These are phyloP conservation scores for Quercus dentata DNA, from an alignment of 306 rosid genomes.

Conservation along the genomic window DNA sequence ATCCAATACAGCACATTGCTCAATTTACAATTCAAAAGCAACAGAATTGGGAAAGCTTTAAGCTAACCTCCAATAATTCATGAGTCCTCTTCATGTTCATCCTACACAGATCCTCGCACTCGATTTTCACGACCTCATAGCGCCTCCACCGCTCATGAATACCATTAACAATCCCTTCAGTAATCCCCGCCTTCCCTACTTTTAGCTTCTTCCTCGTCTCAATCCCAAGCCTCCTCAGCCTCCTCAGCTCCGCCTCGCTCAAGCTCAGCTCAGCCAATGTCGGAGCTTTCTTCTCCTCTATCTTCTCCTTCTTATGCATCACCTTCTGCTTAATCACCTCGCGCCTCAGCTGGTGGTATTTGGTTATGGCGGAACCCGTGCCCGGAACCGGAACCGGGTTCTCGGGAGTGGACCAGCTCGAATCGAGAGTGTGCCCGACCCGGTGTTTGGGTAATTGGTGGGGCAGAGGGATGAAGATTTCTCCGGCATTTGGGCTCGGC, in stretches of 20 bases:
- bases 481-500: constrained; percentile 38
- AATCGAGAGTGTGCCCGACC: constrained; percentile 71
- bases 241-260: constrained; percentile 47
- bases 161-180: constrained; percentile 85
- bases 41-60: neutral
- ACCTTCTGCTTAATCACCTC: constrained; percentile 41
- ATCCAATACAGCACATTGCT: neutral
- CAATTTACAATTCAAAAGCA: neutral
- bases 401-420: constrained; percentile 83
- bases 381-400: constrained; percentile 75
- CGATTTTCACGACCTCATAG: constrained; percentile 64
- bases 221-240: constrained; percentile 53
- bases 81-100: constrained; percentile 92
- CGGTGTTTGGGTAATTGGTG: constrained; percentile 49
- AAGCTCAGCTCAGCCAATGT: constrained; percentile 84
- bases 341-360: constrained; percentile 40
- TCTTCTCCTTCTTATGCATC: constrained; percentile 16
- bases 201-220: constrained; percentile 59
- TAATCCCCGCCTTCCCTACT: constrained; percentile 85
- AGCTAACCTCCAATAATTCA: constrained; percentile 80
- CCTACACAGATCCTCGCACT: constrained; percentile 71
- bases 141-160: constrained; percentile 90
- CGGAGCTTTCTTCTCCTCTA: constrained; percentile 43
- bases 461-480: constrained; percentile 74
- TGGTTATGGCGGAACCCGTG: constrained; percentile 40